A percentile compares a stretch with the other conserved stretches of the same genome.
Evolutionary conservation across 257 asterid genomes (phyloP).

Genomic region (Nicotiana undulata): DNA sequence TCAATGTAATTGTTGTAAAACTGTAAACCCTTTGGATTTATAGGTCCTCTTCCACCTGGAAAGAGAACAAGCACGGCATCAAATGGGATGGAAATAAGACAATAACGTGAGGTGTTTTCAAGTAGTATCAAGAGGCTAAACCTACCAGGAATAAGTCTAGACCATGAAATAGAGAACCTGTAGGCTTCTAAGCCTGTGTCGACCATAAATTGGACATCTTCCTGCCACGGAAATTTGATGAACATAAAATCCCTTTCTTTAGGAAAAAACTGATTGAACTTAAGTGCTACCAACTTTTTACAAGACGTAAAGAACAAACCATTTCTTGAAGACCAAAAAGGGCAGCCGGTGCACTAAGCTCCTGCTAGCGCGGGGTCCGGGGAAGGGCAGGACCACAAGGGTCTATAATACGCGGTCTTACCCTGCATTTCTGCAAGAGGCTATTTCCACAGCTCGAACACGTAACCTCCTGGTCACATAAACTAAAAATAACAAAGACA

Average conservation of each 20-base stretch:
- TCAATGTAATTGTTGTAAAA: slow-evolving; percentile 50
- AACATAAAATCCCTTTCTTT: not conserved
- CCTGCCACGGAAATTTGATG: not conserved
- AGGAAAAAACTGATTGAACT: not conserved
- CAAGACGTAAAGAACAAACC: not conserved
- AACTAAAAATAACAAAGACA: not conserved
- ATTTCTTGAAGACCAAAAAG: not conserved
- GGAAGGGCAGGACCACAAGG: too few relatives aligned
- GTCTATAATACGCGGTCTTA: too few relatives aligned
- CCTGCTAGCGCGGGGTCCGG: too few relatives aligned
- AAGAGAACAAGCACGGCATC: slow-evolving; percentile 6
- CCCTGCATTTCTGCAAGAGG: too few relatives aligned
- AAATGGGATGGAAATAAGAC: slow-evolving; percentile 10
- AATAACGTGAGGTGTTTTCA: not conserved
- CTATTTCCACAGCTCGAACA: too few relatives aligned
- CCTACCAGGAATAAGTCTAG: slow-evolving; percentile 24
- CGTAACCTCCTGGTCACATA: not conserved
- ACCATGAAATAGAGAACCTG: slow-evolving; percentile 19
- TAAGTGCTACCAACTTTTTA: not conserved
- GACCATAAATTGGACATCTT: slow-evolving; percentile 1
- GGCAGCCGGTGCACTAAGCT: too few relatives aligned
- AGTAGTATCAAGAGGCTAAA: not conserved
- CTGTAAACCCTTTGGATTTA: slow-evolving; percentile 26
- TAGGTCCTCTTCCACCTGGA: slow-evolving; percentile 24
- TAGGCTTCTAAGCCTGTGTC: slow-evolving; percentile 4